Base-by-base conservation (phyloP, 441 rosid species). In the Macaranga tanarius region DNA sequence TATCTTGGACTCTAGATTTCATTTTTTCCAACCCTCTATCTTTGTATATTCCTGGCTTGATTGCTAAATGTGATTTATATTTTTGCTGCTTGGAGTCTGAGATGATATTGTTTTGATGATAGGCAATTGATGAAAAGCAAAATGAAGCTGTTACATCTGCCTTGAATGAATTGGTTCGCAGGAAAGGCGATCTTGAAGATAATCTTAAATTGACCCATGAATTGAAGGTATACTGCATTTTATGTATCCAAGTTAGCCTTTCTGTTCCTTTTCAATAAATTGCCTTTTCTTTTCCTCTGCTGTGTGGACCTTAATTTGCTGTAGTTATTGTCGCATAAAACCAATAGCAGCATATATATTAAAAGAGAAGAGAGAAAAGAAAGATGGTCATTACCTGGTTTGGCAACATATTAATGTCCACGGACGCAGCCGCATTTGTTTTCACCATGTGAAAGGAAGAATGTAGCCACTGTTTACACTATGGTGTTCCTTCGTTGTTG, bases 41-140 rank as follows among this genome's bases (percentile, higher is more conserved):
- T 20, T 17, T 42, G 16, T 19, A 31, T 65, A 7, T 65, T 38
- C 25, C 20, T 40, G 34, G 57, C 60, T 64, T 42, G 72, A 75
- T 68, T 70, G 38, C 22, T 73, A 69, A 70, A 62, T 66, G 15
- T 26, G 2, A 15, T 67, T 16, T n/a, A 62, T 54, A 58, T 52
- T 67, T 66, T 55, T 80, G 11, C 67, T 23, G 51, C 61, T 48
- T 74, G 34, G 63, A 58, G 48, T 66, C 76, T 75, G 80, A 78
- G 70, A 50, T 70, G 65, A 47, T 42, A 63, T 50, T 77, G n/a
- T 75, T 77, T 83, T 75, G 80, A 62, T 77, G 72, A 71, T 78
- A 95, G 99, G 99, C 90, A 62, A 82, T 90, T 70, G 94, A 93
- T 84, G 98, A 95, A 79, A 93, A 89, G 79, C 92, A 93, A 80